A percentile compares a stretch with the other conserved stretches of the same genome.
These are phyloP conservation scores for Suillus subalutaceus DNA, from an alignment of 768 basidiomycete species.

Conservation along the genomic window DNA sequence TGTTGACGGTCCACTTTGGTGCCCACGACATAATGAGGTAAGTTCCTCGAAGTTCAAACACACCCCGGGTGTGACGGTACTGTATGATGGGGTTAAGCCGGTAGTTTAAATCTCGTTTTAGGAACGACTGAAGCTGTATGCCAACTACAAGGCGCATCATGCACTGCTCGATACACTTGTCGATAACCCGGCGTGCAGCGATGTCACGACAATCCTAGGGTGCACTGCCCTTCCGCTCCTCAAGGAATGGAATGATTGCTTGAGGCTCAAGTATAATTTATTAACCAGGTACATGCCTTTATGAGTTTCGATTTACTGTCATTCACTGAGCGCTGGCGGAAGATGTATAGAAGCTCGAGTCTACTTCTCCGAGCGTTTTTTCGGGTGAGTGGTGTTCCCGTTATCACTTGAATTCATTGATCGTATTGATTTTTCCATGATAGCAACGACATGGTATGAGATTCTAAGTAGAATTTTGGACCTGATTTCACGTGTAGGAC, in stretches of 20 bases:
- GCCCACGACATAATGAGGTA: constrained; percentile 35
- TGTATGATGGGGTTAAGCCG: neutral
- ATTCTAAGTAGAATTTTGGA: neutral
- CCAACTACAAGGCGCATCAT: constrained; percentile 39
- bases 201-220: constrained; percentile 24
- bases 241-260: constrained; percentile 35
- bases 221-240: constrained; percentile 35
- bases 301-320: neutral
- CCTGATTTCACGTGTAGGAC: neutral
- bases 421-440: neutral
- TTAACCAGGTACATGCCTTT: constrained; percentile 31
- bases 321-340: constrained; percentile 9
- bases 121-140: constrained; percentile 42
- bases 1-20: constrained; percentile 24
- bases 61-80: neutral
- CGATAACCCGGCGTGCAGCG: constrained; percentile 29
- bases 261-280: constrained; percentile 36
- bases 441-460: constrained; percentile 28
- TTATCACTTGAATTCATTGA: neutral
- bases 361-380: constrained; percentile 43
- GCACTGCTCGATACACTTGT: constrained; percentile 33
- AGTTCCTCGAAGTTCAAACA: constrained; percentile 4
- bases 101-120: neutral
- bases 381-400: constrained; percentile 34
- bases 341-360: constrained; percentile 43